phyloP scores from a whole-genome alignment of 1,284 basidiomycete species.

The Tremellales sp. region DNA sequence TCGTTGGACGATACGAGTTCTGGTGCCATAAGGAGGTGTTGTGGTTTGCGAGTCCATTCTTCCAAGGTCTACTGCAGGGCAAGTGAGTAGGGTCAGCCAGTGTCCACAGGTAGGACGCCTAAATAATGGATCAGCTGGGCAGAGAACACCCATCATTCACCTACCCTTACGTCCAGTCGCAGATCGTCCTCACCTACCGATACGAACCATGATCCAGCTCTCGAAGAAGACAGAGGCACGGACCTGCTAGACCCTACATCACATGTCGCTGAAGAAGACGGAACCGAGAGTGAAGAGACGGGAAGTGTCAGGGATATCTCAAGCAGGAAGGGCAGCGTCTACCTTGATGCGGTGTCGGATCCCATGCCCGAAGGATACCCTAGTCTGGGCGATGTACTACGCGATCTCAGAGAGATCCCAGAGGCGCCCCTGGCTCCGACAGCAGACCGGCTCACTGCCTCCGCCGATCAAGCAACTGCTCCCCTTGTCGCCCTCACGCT shows the following conservation, averaged over 20 bases:
- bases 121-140: constrained; percentile 29
- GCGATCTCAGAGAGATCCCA: constrained; percentile 33
- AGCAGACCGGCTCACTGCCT: too few species aligned
- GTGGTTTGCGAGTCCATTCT: constrained; percentile 46
- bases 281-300: not conserved
- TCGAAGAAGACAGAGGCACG: not conserved
- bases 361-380: constrained; percentile 15
- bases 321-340: constrained; percentile 22
- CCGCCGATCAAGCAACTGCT: too few species aligned
- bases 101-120: not conserved
- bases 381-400: constrained; percentile 26
- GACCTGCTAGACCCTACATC: not conserved
- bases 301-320: not conserved
- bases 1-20: constrained; percentile 39
- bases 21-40: constrained; percentile 47
- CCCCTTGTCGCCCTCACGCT: too few species aligned
- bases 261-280: constrained; percentile 2
- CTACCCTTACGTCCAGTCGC: not conserved
- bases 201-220: not conserved
- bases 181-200: constrained; percentile 10
- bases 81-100: too few species aligned
- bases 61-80: constrained; percentile 38
- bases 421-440: too few species aligned
- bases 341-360: constrained; percentile 28
- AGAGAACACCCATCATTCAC: constrained; percentile 20